A percentile compares a stretch with the other conserved stretches of the same genome.
phyloP scores from a whole-genome alignment of 164 flowering plant species.

The Dillenia turbinata region DNA sequence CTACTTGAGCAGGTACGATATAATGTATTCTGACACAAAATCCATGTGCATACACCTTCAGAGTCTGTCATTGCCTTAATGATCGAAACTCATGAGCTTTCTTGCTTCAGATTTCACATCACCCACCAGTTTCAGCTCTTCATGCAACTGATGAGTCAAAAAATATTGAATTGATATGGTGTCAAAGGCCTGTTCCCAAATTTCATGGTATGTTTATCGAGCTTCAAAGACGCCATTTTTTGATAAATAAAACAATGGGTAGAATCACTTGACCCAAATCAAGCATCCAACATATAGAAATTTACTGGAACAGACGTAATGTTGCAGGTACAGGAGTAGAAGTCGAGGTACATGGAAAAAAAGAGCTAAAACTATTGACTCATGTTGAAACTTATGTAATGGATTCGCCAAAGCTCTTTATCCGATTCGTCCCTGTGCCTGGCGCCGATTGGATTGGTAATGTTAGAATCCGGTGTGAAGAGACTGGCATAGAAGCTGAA shows the following conservation, averaged over 20 bases:
- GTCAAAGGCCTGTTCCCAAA: slow-evolving; percentile 54
- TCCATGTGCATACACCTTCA: too few species aligned
- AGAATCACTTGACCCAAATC: too few species aligned
- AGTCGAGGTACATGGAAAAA: slow-evolving; percentile 55
- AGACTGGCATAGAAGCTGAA: slow-evolving; percentile 70
- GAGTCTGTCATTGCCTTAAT: too few species aligned
- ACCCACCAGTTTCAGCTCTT: slow-evolving; percentile 84
- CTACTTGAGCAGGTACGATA: slow-evolving; percentile 73
- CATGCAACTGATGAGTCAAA: slow-evolving; percentile 78
- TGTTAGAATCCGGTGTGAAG: slow-evolving; percentile 50
- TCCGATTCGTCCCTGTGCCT: slow-evolving; percentile 68
- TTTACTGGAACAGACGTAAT: background rate
- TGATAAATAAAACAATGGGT: too few species aligned
- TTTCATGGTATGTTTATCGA: slow-evolving; percentile 43
- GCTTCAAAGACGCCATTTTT: too few species aligned
- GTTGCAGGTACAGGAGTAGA: slow-evolving; percentile 61
- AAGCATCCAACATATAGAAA: too few species aligned
- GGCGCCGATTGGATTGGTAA: slow-evolving; percentile 65
- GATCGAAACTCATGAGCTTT: too few species aligned
- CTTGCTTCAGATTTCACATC: slow-evolving; percentile 73
- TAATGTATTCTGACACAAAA: too few species aligned
- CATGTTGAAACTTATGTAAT: slow-evolving; percentile 63
- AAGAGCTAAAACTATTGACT: slow-evolving; percentile 49
- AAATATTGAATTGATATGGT: slow-evolving; percentile 63
- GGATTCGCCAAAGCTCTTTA: slow-evolving; percentile 58